Conservation (phyloP, 2,329 filamentous ascomycete genomes). For the Penicillium freii region DNA sequence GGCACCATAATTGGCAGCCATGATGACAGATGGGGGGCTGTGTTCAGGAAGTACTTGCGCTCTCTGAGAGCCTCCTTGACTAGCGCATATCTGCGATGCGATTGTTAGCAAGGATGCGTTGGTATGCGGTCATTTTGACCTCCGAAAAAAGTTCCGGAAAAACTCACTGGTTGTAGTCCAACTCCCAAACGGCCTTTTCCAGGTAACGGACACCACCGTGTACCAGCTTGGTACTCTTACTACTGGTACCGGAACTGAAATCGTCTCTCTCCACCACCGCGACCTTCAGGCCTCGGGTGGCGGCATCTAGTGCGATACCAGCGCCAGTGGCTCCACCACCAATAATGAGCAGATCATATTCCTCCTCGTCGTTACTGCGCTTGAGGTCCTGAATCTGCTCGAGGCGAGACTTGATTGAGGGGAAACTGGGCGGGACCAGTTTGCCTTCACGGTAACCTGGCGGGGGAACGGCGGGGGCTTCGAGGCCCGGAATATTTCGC, state of each 20-base stretch:
- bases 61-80: conserved; percentile 80
- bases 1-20: conserved; percentile 84
- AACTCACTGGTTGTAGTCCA: conserved; percentile 73
- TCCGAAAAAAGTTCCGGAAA: background rate
- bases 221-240: conserved; percentile 83
- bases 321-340: conserved; percentile 77
- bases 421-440: conserved; percentile 54
- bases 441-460: conserved; percentile 61
- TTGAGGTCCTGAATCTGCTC: conserved; percentile 54
- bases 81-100: conserved; percentile 55
- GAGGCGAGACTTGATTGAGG: conserved; percentile 49
- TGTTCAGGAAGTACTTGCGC: conserved; percentile 78
- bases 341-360: conserved; percentile 76
- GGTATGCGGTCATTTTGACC: background rate
- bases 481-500: conserved; percentile 62
- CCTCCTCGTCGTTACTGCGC: conserved; percentile 47
- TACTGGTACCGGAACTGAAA: conserved; percentile 77
- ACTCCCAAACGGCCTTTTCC: conserved; percentile 81
- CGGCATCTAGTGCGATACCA: conserved; percentile 77
- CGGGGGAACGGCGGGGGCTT: conserved; percentile 62
- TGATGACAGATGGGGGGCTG: conserved; percentile 75
- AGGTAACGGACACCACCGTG: conserved; percentile 82
- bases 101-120: conserved; percentile 7
- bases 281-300: conserved; percentile 74
- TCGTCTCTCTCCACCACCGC: conserved; percentile 80